Base-by-base conservation (phyloP, 495 filamentous ascomycete species). In the Lichina pygmaea region DNA sequence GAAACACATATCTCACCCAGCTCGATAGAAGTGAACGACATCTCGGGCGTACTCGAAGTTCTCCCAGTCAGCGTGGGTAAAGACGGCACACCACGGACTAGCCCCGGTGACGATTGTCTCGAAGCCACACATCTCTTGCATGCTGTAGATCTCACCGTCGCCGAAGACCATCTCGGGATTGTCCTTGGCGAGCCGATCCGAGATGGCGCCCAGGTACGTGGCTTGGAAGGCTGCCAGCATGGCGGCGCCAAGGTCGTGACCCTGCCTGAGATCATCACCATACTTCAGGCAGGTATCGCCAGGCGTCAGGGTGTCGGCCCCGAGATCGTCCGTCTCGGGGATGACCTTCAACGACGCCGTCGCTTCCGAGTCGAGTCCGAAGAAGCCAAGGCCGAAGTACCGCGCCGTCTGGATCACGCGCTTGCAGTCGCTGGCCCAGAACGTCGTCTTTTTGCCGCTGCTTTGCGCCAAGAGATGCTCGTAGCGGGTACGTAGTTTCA, bases 121-220 rank as follows among this genome's bases (percentile, higher is more conserved):
- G 45, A 72, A 75, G 11, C 70, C 72, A 49, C 71, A 75, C 58
- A 72, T 65, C 47, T 72, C 69, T 49, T 73, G 71, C 72, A 75
- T 75, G 46, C 61, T 62, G 51, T 65, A 75, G 32, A 75, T 51
- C 45, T 74, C 70, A 8, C 51, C 47, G 41, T 67, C 60, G 0
- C 55, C 59, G 30, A 67, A 54, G 9, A 46, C 37, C 6, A 61
- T 54, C 11, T 36, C 60, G 6, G 57, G 52, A 42, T 72, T 73
- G 31, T 66, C 55, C 8, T 53, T 45, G 15, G 57, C 43, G 6
- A 75, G 53, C 34, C 71, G 59, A 7, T 61, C 46, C 12, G 60
- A 51, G 41, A 73, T 67, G 32, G 55, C 49, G 7, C 60, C 56
- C 15, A 70, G 56, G 48, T 75, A 75, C 0, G 59, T 61, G 9